Percentiles rank a stretch among this genome's conserved stretches.
phyloP scores from a whole-genome alignment of 768 basidiomycete species.

The Exsudoporus frostii region DNA sequence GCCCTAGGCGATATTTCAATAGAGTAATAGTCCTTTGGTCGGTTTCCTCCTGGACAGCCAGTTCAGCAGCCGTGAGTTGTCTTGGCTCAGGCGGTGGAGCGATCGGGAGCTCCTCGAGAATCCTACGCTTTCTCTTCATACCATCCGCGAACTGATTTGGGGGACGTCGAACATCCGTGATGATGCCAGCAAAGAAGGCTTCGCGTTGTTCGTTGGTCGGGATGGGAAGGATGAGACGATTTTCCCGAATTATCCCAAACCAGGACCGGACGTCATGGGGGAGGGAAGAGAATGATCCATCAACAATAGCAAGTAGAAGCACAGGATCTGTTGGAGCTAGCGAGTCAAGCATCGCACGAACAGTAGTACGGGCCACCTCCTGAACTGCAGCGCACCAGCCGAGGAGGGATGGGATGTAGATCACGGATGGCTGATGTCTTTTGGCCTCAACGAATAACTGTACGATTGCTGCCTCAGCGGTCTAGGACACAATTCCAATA shows the following conservation, averaged over 20 bases:
- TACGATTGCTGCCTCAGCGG: slow-evolving; percentile 87
- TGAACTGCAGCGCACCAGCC: slow-evolving; percentile 85
- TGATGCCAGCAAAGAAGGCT: slow-evolving; percentile 72
- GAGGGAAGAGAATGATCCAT: slow-evolving; percentile 65
- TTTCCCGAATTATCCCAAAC: slow-evolving; percentile 81
- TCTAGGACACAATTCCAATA: slow-evolving; percentile 42
- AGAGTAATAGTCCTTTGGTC: slow-evolving; percentile 77
- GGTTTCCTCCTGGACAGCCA: slow-evolving; percentile 77
- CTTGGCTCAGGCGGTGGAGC: slow-evolving; percentile 90
- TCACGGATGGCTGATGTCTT: slow-evolving; percentile 91
- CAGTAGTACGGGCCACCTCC: slow-evolving; percentile 79
- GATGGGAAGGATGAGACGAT: slow-evolving; percentile 58
- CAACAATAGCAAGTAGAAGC: slow-evolving; percentile 86
- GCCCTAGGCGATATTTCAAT: slow-evolving; percentile 87
- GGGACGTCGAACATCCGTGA: slow-evolving; percentile 66
- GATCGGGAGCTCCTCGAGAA: slow-evolving; percentile 81
- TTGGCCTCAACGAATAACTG: slow-evolving; percentile 97
- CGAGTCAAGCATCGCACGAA: slow-evolving; percentile 88
- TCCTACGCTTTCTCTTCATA: slow-evolving; percentile 73
- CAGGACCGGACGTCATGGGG: slow-evolving; percentile 83
- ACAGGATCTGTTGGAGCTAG: slow-evolving; percentile 90
- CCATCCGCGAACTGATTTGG: slow-evolving; percentile 92
- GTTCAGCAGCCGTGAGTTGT: slow-evolving; percentile 74
- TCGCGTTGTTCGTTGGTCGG: slow-evolving; percentile 58
- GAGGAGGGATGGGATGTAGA: slow-evolving; percentile 88